Base-by-base conservation (phyloP, 75 land plant species). In the Selaginella tamariscina region DNA sequence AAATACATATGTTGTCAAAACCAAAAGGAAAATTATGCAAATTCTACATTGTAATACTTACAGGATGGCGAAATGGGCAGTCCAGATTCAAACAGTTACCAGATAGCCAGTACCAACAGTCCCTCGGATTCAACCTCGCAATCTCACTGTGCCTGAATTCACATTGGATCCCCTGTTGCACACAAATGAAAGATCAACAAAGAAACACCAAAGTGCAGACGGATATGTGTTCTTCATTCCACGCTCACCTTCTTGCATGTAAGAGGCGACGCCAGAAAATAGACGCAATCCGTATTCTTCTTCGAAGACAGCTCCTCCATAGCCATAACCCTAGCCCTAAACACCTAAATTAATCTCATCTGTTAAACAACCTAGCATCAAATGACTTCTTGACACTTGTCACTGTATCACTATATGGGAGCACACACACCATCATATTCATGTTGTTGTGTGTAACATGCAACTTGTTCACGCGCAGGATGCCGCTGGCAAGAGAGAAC, bases 1-100 rank as follows among this genome's bases (percentile, higher is more conserved):
- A n/a, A n/a, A n/a, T n/a, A n/a, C n/a, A n/a, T n/a, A n/a, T n/a
- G n/a, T n/a, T n/a, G n/a, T n/a, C n/a, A n/a, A n/a, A n/a, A n/a
- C n/a, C n/a, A 39, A 15, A 39, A 39, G 49, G 49, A 39, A 39
- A 15, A n/a, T n/a, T n/a, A n/a, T n/a, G n/a, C n/a, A n/a, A n/a
- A n/a, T n/a, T n/a, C n/a, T n/a, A n/a, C n/a, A n/a, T n/a, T n/a
- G n/a, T n/a, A 39, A 39, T 5, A 73, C 88, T 77, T 39, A 88
- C 91, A 20, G 91, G 91, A 77, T 91, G 97, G 29, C 88, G 78
- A 67, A 91, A 91, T 24, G 78, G 70, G 71, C 97, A 91, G 20
- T 70, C 64, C 27, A 83, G 81, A 71, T 85, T 85, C 27, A 83
- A 26, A 67, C 97, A 91, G 32, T 55, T 84, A 9, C 89, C 89